Evolutionary conservation across 1,284 basidiomycete species (phyloP), one percentile per base, ranked within the genome.

Genomic region (Naganishia albida): DNA sequence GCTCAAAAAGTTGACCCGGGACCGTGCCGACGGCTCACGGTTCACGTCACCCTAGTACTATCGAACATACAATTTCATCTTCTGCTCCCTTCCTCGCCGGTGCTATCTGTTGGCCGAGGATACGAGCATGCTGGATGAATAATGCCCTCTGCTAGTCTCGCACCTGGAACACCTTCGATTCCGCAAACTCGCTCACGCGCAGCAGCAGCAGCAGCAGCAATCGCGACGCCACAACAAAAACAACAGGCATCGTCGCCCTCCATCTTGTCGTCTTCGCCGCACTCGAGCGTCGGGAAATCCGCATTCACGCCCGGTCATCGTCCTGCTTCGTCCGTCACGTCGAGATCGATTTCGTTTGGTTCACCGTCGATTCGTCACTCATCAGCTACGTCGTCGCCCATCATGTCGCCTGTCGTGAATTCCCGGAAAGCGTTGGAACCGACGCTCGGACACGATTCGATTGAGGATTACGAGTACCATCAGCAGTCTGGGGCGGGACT

Each of bases 361-460:
- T 60, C 34, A 3, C n/a, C 16, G 18, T 48, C 56, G 38, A 39
- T 49, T 10, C 34, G 43, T 23, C 55, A 48, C 46, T 46, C 55
- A 8, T 57, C 55, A 12, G 25, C 44, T 1, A 28, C 56, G 3
- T 39, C 57, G 39, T n/a, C 40, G 10, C 44, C 57, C 23, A 49
- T 59, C 57, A 60, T 60, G 57, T 30, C 57, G 15, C 57, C 57
- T 13, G 20, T 30, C 7, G 38, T 25, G 4, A 49, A 60, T 8
- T 60, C 57, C 23, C 46, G 57, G 16, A 60, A 60, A 60, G 57
- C 57, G 46, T 18, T 49, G n/a, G 56, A 46, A 16, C 57, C 57
- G 34, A 49, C 44, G 30, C 57, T 60, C 30, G 57, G 57, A 28
- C 57, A 60, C 38, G 57, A 60, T 38, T 49, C 57, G 34, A 60